Conservation (phyloP, 805 yeast species). For the Lipomyces starkeyi region DNA sequence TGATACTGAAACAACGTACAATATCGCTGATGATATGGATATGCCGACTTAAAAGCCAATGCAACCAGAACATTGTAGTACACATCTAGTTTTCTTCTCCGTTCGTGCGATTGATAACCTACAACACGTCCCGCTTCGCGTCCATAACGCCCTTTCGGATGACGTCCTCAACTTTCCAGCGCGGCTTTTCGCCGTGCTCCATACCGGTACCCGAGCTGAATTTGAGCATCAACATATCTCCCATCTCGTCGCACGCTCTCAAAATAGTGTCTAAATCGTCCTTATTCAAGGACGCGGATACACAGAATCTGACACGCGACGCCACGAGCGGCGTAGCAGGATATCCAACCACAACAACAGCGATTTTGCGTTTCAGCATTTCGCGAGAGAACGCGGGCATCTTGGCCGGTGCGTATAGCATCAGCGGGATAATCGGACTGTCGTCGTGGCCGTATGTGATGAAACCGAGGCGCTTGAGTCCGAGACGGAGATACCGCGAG, state of each 20-base stretch:
- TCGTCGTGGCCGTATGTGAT: conserved; percentile 95
- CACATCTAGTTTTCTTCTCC: not conserved
- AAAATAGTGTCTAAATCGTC: conserved; percentile 87
- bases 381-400: conserved; percentile 91
- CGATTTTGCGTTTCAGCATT: conserved; percentile 79
- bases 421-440: conserved; percentile 91
- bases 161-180: conserved; percentile 82
- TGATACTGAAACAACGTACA: not conserved
- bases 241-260: conserved; percentile 73
- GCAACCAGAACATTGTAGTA: not conserved
- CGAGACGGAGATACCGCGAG: conserved; percentile 89
- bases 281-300: conserved; percentile 89
- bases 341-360: conserved; percentile 95
- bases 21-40: not conserved
- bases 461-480: conserved; percentile 89
- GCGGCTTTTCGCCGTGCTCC: conserved; percentile 63
- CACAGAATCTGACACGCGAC: conserved; percentile 91
- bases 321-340: conserved; percentile 95
- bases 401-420: conserved; percentile 87
- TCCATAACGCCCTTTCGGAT: conserved; percentile 74
- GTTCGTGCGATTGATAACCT: not conserved
- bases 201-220: conserved; percentile 72
- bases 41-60: not conserved
- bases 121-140: conserved; percentile 35
- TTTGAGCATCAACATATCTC: conserved; percentile 76